Evolutionary conservation across 2,329 filamentous ascomycete genomes (phyloP).

Genomic region (Sphaceloma murrayae): DNA sequence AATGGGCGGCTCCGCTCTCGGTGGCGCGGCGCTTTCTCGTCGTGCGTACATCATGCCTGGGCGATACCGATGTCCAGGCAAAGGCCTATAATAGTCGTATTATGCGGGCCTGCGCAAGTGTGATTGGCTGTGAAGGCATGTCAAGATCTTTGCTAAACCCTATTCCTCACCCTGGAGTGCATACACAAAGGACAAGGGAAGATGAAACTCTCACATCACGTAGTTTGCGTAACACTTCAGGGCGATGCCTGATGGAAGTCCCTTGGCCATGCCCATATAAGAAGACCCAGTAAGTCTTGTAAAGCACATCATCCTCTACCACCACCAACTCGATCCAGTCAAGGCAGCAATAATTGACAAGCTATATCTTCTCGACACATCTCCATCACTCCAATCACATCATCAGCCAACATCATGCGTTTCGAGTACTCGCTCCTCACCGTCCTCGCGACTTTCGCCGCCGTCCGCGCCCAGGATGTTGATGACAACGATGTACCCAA

Average conservation of each 20-base stretch:
- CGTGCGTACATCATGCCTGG: neutral
- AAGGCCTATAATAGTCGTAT: conserved; percentile 2
- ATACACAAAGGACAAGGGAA: conserved; percentile 1
- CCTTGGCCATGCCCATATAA: conserved; percentile 11
- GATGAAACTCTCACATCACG: conserved; percentile 1
- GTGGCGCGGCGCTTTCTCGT: conserved; percentile 12
- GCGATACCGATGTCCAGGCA: neutral
- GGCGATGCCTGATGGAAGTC: conserved; percentile 1
- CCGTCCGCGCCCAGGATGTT: conserved; percentile 25
- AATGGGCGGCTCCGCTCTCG: conserved; percentile 1
- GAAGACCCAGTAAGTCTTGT: neutral
- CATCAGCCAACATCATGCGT: conserved; percentile 6
- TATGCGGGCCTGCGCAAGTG: conserved; percentile 6
- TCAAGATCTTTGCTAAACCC: conserved; percentile 14
- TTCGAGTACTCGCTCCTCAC: conserved; percentile 16
- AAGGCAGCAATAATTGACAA: conserved; percentile 10
- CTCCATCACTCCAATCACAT: conserved; percentile 1
- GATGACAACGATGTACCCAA: conserved; percentile 26
- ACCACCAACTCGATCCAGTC: neutral
- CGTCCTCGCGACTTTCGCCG: conserved; percentile 11
- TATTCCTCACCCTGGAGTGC: neutral
- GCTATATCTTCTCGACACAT: conserved; percentile 2
- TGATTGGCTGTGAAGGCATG: conserved; percentile 12
- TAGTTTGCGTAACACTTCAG: conserved; percentile 11
- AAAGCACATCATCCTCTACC: neutral